Evolutionary conservation across 2,329 filamentous ascomycete species (phyloP).

Genomic region (Colletotrichum musae): DNA sequence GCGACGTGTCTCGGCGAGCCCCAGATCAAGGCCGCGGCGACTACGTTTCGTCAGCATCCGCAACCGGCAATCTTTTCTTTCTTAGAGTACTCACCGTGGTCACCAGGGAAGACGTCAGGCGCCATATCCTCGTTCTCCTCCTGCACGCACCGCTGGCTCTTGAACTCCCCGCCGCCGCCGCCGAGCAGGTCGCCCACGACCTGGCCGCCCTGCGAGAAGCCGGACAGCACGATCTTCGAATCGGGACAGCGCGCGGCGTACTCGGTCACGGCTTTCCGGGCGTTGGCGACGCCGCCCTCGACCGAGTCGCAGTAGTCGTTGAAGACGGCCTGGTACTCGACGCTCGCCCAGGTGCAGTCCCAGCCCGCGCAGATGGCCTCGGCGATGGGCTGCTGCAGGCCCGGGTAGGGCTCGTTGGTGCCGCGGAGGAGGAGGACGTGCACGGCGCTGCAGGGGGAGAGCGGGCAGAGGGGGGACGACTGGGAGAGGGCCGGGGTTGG

Average conservation of each 20-base stretch:
- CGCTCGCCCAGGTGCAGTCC: constrained; percentile 26
- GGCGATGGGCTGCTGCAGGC: constrained; percentile 26
- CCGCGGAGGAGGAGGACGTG: constrained; percentile 21
- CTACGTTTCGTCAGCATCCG: constrained; percentile 26
- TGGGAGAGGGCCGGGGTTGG: constrained; percentile 2
- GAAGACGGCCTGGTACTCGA: constrained; percentile 21
- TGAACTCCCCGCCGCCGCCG: constrained; percentile 51
- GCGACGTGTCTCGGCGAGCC: constrained; percentile 52
- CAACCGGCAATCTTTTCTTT: neutral
- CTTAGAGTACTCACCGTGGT: constrained; percentile 48
- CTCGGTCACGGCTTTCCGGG: constrained; percentile 52
- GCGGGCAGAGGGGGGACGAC: constrained; percentile 6
- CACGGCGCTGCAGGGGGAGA: constrained; percentile 22
- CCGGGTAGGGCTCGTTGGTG: constrained; percentile 27
- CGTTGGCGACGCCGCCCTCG: constrained; percentile 52
- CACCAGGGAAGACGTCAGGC: constrained; percentile 46
- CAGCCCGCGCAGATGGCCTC: constrained; percentile 22
- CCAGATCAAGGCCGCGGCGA: constrained; percentile 51
- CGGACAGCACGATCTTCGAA: constrained; percentile 55
- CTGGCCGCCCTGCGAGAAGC: constrained; percentile 57
- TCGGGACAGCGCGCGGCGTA: constrained; percentile 56
- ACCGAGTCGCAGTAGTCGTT: constrained; percentile 26
- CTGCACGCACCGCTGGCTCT: constrained; percentile 48
- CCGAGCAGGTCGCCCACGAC: constrained; percentile 54
- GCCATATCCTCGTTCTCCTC: constrained; percentile 46